phyloP scores from a whole-genome alignment of 345 rosid species.

The Gossypium mustelinum region DNA sequence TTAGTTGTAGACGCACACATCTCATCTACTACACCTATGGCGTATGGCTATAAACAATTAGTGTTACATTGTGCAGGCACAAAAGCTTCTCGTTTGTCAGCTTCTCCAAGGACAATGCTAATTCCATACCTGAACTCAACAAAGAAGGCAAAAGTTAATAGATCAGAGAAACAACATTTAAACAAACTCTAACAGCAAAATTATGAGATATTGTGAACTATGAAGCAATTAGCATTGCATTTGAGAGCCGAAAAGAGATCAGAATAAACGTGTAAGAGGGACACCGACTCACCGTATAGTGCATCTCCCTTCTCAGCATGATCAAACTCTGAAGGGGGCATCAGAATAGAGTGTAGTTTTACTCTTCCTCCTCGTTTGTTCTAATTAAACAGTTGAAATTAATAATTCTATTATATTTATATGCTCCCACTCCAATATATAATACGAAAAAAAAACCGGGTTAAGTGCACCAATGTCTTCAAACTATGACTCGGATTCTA shows the following conservation, averaged over 20 bases:
- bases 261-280: background rate
- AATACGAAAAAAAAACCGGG: background rate
- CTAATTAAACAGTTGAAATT: conserved; percentile 25
- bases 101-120: conserved; percentile 84
- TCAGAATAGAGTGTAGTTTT: conserved; percentile 52
- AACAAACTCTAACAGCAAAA: background rate
- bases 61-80: conserved; percentile 54
- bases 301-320: conserved; percentile 9
- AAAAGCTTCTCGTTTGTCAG: conserved; percentile 79
- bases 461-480: too few species aligned
- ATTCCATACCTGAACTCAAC: conserved; percentile 75
- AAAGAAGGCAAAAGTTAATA: background rate
- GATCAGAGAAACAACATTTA: background rate
- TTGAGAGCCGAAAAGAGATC: conserved; percentile 64
- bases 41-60: background rate
- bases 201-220: background rate
- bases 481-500: too few species aligned
- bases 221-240: conserved; percentile 27
- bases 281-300: background rate
- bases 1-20: conserved; percentile 2
- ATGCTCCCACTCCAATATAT: background rate
- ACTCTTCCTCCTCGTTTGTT: conserved; percentile 82
- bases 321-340: conserved; percentile 62
- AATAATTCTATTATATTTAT: background rate
- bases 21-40: background rate